Percentiles rank a stretch among this genome's conserved stretches.
These are phyloP conservation scores for Erucastrum elatum DNA, from an alignment of 345 rosid species.

Conservation along the genomic window DNA sequence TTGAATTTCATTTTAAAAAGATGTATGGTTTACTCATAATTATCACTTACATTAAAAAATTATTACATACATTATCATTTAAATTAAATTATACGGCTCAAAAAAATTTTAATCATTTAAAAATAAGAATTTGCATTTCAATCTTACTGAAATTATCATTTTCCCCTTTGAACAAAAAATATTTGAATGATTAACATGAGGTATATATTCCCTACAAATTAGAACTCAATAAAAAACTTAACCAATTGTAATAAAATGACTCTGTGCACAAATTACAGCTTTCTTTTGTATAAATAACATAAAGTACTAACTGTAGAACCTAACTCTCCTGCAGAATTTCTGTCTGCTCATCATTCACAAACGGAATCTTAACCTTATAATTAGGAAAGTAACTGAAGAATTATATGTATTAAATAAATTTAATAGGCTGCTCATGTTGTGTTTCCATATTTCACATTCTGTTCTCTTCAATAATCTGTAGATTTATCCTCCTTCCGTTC, in stretches of 20 bases:
- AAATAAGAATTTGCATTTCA: background rate
- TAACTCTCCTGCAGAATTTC: background rate
- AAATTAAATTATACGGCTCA: background rate
- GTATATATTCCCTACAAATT: background rate
- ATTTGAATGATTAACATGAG: background rate
- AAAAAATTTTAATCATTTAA: background rate
- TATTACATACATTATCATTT: background rate
- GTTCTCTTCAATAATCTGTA: background rate
- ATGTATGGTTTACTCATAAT: background rate
- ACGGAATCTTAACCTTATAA: background rate
- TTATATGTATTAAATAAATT: background rate
- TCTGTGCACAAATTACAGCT: background rate
- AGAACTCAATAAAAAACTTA: background rate
- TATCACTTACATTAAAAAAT: background rate
- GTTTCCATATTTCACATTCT: background rate
- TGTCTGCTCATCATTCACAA: background rate
- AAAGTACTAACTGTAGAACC: background rate
- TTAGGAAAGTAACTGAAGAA: background rate
- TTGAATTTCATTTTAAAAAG: background rate
- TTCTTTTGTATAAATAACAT: background rate
- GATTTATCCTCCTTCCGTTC: background rate
- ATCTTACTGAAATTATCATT: background rate
- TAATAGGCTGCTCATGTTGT: background rate
- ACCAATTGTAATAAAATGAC: background rate
- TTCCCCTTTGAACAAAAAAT: background rate